These are phyloP conservation scores for Luffa acutangula DNA, from an alignment of 306 rosid genomes.

Conservation along the genomic window DNA sequence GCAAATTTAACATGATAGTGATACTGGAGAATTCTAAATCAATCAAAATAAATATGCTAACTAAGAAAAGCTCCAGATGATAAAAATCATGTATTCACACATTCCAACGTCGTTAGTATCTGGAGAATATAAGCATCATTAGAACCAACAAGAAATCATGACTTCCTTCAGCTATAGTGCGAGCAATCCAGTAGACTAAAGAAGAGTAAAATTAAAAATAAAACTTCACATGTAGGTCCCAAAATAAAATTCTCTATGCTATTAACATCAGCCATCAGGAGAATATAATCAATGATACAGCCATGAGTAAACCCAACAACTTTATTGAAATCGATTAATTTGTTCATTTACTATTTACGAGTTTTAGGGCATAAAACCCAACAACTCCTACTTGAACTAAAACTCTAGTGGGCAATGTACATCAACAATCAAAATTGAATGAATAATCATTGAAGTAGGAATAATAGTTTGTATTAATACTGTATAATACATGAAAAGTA, in stretches of 20 bases:
- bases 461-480: no score
- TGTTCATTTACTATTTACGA: no score
- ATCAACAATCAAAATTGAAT: no score
- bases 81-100: not conserved
- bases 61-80: not conserved
- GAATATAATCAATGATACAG: not conserved
- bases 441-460: no score
- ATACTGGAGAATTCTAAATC: not conserved
- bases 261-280: not conserved
- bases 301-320: not conserved
- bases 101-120: not conserved
- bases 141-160: not conserved
- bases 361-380: no score
- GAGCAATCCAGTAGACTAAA: not conserved
- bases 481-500: no score
- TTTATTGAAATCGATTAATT: no score
- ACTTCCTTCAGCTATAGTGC: not conserved
- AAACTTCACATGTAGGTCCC: not conserved
- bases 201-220: not conserved
- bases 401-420: no score
- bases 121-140: not conserved
- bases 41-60: not conserved
- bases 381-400: no score
- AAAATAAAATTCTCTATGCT: not conserved
- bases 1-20: not conserved